These are phyloP conservation scores for Boletus rex-veris DNA, from an alignment of 768 basidiomycete species.

Conservation along the genomic window DNA sequence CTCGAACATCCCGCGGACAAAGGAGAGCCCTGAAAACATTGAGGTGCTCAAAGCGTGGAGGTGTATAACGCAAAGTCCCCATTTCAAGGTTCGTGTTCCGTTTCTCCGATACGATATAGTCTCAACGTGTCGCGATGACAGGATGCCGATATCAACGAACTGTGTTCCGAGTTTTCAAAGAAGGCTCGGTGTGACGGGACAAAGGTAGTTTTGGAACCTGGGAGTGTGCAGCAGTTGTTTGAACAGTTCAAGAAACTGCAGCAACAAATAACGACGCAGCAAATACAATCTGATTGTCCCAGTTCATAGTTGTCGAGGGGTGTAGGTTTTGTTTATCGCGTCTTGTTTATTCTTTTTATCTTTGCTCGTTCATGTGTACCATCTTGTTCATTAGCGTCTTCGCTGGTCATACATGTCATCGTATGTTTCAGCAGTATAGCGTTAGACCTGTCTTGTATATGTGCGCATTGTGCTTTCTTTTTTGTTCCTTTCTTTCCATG, in stretches of 20 bases:
- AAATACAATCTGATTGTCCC: conserved; percentile 3
- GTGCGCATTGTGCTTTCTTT: not conserved
- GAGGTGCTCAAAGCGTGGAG: conserved; percentile 80
- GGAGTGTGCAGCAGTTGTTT: conserved; percentile 42
- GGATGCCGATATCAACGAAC: conserved; percentile 75
- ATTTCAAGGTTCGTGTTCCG: conserved; percentile 60
- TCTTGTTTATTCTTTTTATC: conserved; percentile 20
- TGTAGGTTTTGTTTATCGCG: conserved; percentile 1
- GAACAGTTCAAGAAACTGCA: conserved; percentile 36
- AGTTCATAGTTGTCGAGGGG: conserved; percentile 9
- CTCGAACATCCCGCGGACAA: conserved; percentile 64
- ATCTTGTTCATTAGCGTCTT: conserved; percentile 2
- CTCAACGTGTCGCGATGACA: conserved; percentile 26
- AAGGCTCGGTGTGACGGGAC: conserved; percentile 85
- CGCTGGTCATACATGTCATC: not conserved
- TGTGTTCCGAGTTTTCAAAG: conserved; percentile 74
- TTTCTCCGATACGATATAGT: not conserved
- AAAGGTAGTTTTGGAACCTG: conserved; percentile 69
- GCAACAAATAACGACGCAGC: conserved; percentile 11
- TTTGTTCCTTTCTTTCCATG: not conserved
- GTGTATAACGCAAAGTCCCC: conserved; percentile 68
- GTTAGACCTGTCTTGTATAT: conserved; percentile 1
- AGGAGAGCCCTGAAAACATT: conserved; percentile 68
- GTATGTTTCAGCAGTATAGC: conserved; percentile 1
- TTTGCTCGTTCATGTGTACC: conserved; percentile 16